A percentile compares a stretch with the other conserved stretches of the same genome.
These are phyloP conservation scores for Piromyces sp. DNA, from an alignment of 192 early-diverging fungal genomes.

Conservation along the genomic window DNA sequence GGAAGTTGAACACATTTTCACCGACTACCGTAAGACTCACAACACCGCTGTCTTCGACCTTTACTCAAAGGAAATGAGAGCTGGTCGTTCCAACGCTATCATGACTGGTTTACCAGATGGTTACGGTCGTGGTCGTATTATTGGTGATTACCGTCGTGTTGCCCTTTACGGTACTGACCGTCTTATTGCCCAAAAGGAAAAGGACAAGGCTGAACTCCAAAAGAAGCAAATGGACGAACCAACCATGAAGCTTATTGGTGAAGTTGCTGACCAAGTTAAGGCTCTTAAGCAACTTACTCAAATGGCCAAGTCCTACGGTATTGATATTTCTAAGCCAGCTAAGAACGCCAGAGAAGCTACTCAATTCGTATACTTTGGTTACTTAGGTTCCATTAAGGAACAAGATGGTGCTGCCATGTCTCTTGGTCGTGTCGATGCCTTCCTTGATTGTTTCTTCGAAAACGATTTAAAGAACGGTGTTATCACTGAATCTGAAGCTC, in stretches of 20 bases:
- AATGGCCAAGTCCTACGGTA: conserved; percentile 1
- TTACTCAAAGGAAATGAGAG: neutral
- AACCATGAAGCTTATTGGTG: conserved; percentile 1
- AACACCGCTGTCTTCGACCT: too few relatives aligned
- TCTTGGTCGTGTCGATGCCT: neutral
- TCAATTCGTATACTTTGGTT: conserved; percentile 8
- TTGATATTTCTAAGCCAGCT: conserved; percentile 5
- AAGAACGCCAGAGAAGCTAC: conserved; percentile 6
- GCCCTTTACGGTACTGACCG: too few relatives aligned
- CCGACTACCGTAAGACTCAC: neutral
- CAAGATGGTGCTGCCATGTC: conserved; percentile 10
- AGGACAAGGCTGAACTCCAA: conserved; percentile 3
- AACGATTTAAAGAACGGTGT: conserved; percentile 4
- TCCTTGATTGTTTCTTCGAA: conserved; percentile 6
- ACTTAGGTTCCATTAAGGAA: conserved; percentile 9
- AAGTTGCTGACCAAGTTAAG: neutral
- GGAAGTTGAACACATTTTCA: neutral
- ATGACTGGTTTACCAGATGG: too few relatives aligned
- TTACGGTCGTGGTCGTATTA: conserved; percentile 7
- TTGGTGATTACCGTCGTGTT: conserved; percentile 6
- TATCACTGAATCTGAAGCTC: neutral
- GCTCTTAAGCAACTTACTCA: too few relatives aligned
- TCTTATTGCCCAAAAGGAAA: conserved; percentile 1
- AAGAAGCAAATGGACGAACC: conserved; percentile 4
- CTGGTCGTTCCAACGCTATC: too few relatives aligned